Base-by-base conservation (phyloP, 2,329 filamentous ascomycete species). In the Penicillium italicum region DNA sequence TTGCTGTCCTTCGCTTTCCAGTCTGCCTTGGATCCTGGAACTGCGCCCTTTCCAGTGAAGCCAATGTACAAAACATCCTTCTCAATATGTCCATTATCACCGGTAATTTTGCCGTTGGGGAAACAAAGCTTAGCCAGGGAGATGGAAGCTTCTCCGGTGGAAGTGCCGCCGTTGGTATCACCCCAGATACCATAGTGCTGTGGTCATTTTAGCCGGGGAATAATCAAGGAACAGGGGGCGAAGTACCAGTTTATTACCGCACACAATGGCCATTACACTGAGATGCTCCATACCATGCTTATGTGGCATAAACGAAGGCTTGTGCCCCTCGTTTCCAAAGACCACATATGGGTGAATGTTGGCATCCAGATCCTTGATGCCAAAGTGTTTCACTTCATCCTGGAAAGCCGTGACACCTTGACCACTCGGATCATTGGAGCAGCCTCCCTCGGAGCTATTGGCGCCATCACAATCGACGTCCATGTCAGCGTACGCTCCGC, bases 61-160 rank as follows among this genome's bases (percentile, higher is more conserved):
- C 82, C 85, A 46, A 88, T 76, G 68, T 82, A 87, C 34, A 88
- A 69, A 0, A 87, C 82, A 66, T 88, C 83, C 33, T 82, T 77
- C 16, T 74, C 69, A 38, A 77, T 76, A 67, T 87, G 79, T 1
- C 85, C 85, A 51, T 70, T 74, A 66, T 85, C 72, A 3, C 84
- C 85, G 36, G 72, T 82, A 31, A 87, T 72, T 1, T 66, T 66
- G 16, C 73, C 66, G 6, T 74, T 70, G 3, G 82, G 82, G 64
- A 79, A 86, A 66, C 84, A 86, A 20, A 79, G 73, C 31, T 81
- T 80, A 2, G 81, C 84, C 8, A 86, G 74, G 1, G 82, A 79
- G 59, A 86, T 79, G 26, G 81, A 80, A 0, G 81, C 77, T 61
- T 86, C 84, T 36, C 84, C 83, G 0, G 82, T 77, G 2, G 77